Evolutionary conservation across 2,329 filamentous ascomycete species (phyloP).

Genomic region (Epichloe gansuensis): DNA sequence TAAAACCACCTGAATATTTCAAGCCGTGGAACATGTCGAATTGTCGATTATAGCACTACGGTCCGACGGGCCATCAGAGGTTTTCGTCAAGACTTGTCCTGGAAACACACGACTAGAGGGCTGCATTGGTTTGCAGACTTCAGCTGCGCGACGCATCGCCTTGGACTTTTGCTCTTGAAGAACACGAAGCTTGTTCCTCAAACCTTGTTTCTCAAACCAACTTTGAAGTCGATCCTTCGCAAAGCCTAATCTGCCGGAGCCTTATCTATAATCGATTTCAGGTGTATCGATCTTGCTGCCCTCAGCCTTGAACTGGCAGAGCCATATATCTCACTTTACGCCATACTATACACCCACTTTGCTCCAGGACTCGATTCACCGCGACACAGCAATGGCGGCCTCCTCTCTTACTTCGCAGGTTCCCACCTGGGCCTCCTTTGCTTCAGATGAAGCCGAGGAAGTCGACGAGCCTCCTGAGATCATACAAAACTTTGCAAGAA

Average conservation of each 20-base stretch:
- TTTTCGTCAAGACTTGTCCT: slow-evolving; percentile 8
- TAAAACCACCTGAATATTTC: neutral
- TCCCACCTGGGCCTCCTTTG: slow-evolving; percentile 22
- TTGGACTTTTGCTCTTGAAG: neutral
- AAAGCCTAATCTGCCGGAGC: neutral
- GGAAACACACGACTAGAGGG: slow-evolving; percentile 9
- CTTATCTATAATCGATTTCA: neutral
- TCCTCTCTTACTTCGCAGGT: slow-evolving; percentile 14
- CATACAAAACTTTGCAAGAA: slow-evolving; percentile 32
- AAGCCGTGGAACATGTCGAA: slow-evolving; percentile 18
- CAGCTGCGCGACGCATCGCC: slow-evolving; percentile 11
- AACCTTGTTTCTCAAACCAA: neutral
- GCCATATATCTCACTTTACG: neutral
- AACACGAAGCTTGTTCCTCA: neutral
- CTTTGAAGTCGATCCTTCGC: neutral
- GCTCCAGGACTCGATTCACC: neutral
- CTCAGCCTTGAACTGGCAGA: neutral
- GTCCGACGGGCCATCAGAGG: slow-evolving; percentile 25
- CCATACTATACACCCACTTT: neutral
- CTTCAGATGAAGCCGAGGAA: slow-evolving; percentile 58
- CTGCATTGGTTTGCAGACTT: slow-evolving; percentile 16
- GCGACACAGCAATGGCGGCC: slow-evolving; percentile 16
- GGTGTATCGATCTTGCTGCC: neutral
- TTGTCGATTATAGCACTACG: slow-evolving; percentile 23
- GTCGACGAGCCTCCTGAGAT: slow-evolving; percentile 79